Percentiles rank a stretch among this genome's conserved stretches.
Evolutionary conservation across 2,329 filamentous ascomycete species (phyloP).

Genomic region (Nemania serpens): DNA sequence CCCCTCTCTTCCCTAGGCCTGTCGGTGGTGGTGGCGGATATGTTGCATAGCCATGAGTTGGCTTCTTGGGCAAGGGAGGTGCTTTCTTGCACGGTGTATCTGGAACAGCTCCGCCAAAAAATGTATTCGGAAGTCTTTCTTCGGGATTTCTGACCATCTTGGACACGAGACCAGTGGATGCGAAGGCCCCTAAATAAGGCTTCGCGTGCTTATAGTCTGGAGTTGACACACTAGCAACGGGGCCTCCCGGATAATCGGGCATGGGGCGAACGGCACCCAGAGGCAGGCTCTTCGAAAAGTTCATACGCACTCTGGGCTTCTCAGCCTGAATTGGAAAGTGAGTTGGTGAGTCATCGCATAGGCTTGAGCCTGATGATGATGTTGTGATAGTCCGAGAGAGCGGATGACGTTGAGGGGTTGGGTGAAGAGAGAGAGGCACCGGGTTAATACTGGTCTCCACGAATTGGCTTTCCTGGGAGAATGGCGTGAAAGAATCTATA

Average conservation of each 20-base stretch:
- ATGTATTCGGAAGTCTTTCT: constrained; percentile 62
- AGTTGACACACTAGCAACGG: constrained; percentile 63
- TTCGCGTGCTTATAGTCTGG: constrained; percentile 79
- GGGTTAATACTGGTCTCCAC: constrained; percentile 53
- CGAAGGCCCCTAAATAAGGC: constrained; percentile 82
- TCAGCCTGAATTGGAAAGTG: constrained; percentile 63
- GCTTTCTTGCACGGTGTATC: constrained; percentile 93
- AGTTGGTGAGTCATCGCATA: constrained; percentile 70
- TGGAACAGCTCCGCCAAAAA: constrained; percentile 66
- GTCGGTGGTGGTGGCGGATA: constrained; percentile 57
- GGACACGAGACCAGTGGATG: constrained; percentile 91
- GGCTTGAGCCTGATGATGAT: constrained; percentile 80
- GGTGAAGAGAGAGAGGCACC: constrained; percentile 56
- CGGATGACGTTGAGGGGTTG: constrained; percentile 69
- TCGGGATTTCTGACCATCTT: constrained; percentile 90
- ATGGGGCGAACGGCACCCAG: constrained; percentile 39
- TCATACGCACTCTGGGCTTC: constrained; percentile 52
- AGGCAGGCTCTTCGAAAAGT: constrained; percentile 78
- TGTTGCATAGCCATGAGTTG: constrained; percentile 70
- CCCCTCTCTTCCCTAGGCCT: constrained; percentile 65
- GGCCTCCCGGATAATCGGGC: constrained; percentile 26
- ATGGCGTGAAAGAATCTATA: constrained; percentile 74
- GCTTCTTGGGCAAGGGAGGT: constrained; percentile 38
- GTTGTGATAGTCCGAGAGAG: constrained; percentile 85
- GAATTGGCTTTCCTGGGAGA: constrained; percentile 68